Percentiles rank a stretch among this genome's conserved stretches.
Conservation (phyloP, 2,329 filamentous ascomycete species). For the Coleophoma eucalyptorum region DNA sequence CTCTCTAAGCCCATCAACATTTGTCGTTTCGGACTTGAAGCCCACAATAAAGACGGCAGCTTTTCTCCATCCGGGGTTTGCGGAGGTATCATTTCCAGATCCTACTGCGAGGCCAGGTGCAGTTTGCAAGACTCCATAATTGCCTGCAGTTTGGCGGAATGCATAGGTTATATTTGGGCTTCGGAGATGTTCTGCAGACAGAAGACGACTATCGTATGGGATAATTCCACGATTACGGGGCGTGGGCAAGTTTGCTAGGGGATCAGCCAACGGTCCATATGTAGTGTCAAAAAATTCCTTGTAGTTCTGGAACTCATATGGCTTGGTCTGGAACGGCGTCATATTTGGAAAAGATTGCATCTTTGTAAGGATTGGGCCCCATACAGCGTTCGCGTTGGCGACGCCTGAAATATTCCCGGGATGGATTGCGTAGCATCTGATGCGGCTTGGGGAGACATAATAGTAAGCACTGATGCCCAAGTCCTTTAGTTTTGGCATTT, state of each 20-base stretch:
- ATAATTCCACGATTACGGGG: neutral
- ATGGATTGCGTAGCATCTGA: neutral
- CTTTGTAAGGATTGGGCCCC: neutral
- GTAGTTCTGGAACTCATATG: neutral
- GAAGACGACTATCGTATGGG: neutral
- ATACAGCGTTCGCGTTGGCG: neutral
- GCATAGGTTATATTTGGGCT: neutral
- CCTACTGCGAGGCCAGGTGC: neutral
- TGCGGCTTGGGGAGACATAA: neutral
- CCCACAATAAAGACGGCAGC: neutral
- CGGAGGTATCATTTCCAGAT: neutral
- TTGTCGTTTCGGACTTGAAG: neutral
- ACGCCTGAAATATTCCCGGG: neutral
- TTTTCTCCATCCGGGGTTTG: neutral
- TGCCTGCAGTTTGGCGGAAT: neutral
- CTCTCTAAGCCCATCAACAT: neutral
- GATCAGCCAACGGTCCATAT: neutral
- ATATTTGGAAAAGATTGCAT: neutral
- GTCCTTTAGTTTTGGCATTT: neutral
- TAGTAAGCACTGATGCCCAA: neutral
- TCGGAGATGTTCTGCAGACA: neutral
- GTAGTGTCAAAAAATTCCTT: neutral
- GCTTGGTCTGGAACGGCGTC: neutral
- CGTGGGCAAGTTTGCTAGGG: neutral
- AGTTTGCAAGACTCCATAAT: neutral